Base-by-base conservation (phyloP, 1,284 basidiomycete species). In the Volvariella surrecta region DNA sequence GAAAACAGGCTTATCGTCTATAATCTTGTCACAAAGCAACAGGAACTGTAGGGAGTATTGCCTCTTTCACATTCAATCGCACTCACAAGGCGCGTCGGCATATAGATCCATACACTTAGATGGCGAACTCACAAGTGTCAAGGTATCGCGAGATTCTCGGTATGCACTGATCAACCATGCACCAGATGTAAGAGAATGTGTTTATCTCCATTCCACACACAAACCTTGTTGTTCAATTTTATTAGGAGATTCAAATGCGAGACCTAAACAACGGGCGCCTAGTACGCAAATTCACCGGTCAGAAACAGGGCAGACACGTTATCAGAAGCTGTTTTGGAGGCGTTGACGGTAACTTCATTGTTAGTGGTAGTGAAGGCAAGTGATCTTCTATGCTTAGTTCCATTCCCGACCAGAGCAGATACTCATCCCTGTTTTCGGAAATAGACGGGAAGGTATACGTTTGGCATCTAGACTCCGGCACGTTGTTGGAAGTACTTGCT, bases 311-410 rank as follows among this genome's bases (percentile, higher is more conserved):
- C 2, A 71, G 75, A 32, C 88, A 89, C 61, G 80, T 97, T 49
- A 89, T 99, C 48, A 77, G 89, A 46, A 89, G 88, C 59, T 93
- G 90, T 57, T 98, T 98, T 61, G 96, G 94, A 19, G 94, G 94
- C n/a, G 69, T 83, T 22, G 83, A 89, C 55, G 84, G 85, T 48
- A 89, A 85, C 56, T 95, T 96, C 58, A 76, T 99, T 39, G 74
- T 93, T 45, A 94, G 89, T 54, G 96, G 96, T 20, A 94, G 90
- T 59, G 94, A 98, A 79, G 92, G 93, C 89, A 53, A 51, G 74
- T 63, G 31, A 40, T 39, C 32, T 45, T 39, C 39, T 22, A 44
- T 44, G 40, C 46, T 52, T 30, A 42, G 9, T 21, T 47, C 46
- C 43, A 35, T 32, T 37, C n/a, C 28, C 21, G 22, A 19, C 39